phyloP scores from a whole-genome alignment of 1,139 yeast species.

The Yamadazyma buinensis region DNA sequence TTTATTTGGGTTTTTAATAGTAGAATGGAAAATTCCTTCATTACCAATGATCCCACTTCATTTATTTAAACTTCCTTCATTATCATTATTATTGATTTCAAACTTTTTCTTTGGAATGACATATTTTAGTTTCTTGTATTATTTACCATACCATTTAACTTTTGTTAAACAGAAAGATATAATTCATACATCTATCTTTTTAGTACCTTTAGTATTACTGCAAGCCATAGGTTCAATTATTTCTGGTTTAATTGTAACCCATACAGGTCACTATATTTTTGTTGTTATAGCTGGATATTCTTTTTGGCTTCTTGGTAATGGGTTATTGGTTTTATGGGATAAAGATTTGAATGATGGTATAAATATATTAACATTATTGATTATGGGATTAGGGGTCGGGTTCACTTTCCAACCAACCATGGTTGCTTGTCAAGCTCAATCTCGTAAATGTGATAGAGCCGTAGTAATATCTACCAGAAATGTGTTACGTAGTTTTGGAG shows the following conservation, averaged over 20 bases:
- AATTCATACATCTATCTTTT: conserved; percentile 36
- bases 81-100: conserved; percentile 39
- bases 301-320: conserved; percentile 41
- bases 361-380: conserved; percentile 30
- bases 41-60: conserved; percentile 57
- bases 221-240: conserved; percentile 40
- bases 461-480: conserved; percentile 55
- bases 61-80: conserved; percentile 30
- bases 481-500: conserved; percentile 53
- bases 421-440: conserved; percentile 55
- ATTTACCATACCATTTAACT: conserved; percentile 49
- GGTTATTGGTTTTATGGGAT: conserved; percentile 37
- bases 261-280: conserved; percentile 41
- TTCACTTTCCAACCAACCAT: conserved; percentile 38
- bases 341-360: conserved; percentile 27
- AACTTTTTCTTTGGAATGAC: conserved; percentile 50
- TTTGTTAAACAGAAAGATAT: conserved; percentile 41
- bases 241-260: conserved; percentile 42
- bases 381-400: conserved; percentile 47
- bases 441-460: conserved; percentile 49
- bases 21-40: conserved; percentile 48
- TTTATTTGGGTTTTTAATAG: conserved; percentile 35
- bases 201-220: conserved; percentile 41
- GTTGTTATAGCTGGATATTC: conserved; percentile 42
- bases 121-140: conserved; percentile 44